A percentile compares a stretch with the other conserved stretches of the same genome.
Evolutionary conservation across 805 yeast species (phyloP).

Genomic region (Spathaspora girioi): DNA sequence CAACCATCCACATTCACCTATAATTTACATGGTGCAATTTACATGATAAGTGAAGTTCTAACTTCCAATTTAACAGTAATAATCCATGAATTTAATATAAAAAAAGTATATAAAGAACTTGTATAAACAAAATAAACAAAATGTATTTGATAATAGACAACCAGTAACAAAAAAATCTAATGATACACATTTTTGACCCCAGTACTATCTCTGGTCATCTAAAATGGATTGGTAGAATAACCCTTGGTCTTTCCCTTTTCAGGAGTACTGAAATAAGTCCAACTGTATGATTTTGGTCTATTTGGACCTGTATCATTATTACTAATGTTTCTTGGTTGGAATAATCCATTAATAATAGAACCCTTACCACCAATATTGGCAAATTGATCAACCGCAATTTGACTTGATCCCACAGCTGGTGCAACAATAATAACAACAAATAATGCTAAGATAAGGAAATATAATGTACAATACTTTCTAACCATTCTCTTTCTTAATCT

Average conservation of each 20-base stretch:
- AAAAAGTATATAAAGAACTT: conserved; percentile 1
- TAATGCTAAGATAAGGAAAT: conserved; percentile 62
- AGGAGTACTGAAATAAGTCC: conserved; percentile 45
- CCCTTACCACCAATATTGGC: conserved; percentile 13
- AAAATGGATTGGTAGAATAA: conserved; percentile 54
- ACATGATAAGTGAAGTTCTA: not conserved
- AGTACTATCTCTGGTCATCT: conserved; percentile 18
- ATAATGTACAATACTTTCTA: conserved; percentile 82
- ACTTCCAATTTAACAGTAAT: not conserved
- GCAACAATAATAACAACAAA: conserved; percentile 80
- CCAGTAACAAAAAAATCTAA: conserved; percentile 32
- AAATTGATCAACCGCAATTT: conserved; percentile 38
- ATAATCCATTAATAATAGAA: conserved; percentile 57
- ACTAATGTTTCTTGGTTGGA: conserved; percentile 82
- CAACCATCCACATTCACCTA: too few relatives aligned
- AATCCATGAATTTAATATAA: conserved; percentile 1
- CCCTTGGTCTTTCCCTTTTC: conserved; percentile 38
- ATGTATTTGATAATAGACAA: not conserved
- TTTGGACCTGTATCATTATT: conserved; percentile 74
- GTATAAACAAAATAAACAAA: not conserved
- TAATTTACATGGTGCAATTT: too few relatives aligned
- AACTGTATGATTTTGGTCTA: conserved; percentile 19
- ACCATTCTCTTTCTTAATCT: conserved; percentile 97
- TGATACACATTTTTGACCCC: conserved; percentile 36
- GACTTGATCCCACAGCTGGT: conserved; percentile 81